Base-by-base conservation (phyloP, 768 basidiomycete species). In the Lepiota venenata region DNA sequence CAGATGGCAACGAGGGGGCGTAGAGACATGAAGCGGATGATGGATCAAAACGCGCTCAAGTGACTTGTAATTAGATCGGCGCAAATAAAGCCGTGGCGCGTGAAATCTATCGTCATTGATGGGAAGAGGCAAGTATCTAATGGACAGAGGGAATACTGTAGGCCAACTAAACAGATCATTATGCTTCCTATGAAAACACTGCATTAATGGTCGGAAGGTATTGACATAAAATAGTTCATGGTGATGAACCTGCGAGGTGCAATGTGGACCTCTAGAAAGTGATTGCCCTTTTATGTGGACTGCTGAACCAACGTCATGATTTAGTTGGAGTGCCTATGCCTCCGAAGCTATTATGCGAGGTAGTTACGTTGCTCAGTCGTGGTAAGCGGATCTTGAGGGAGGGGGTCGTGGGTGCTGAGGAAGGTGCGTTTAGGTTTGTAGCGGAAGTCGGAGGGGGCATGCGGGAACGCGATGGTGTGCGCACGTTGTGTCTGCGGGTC, bases 1-100 rank as follows among this genome's bases (percentile, higher is more conserved):
- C 92, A 91, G 48, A 98, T 84, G 15, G 87, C 80, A 50, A 98
- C 83, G 60, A 97, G 71, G 18, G 91, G 89, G 27, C 74, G 76
- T 39, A 80, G 62, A 55, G 78, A 66, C 73, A 77, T 77, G 75
- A 11, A 9, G 3, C 25, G n/a, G n/a, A 25, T 25, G 25, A 25
- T 25, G 25, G 25, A 5, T 2, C 25, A 25, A 25, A 25, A 25
- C 25, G 5, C n/a, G 25, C 5, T 25, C 25, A 25, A 25, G 9
- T 4, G 32, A 32, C 32, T 32, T 32, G 32, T 25, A 5, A 25
- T 25, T 25, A 25, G 5, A 25, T 25, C 25, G 25, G 5, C 25
- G 25, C 25, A 25, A 25, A 25, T 25, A 25, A 25, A 25, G 25
- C 25, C 25, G 5, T 25, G 25, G 25, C 25, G 37, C 35, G 27